Evolutionary conservation across 2,329 filamentous ascomycete genomes (phyloP), one percentile per base, ranked within the genome.

Genomic region (Whalleya microplaca): DNA sequence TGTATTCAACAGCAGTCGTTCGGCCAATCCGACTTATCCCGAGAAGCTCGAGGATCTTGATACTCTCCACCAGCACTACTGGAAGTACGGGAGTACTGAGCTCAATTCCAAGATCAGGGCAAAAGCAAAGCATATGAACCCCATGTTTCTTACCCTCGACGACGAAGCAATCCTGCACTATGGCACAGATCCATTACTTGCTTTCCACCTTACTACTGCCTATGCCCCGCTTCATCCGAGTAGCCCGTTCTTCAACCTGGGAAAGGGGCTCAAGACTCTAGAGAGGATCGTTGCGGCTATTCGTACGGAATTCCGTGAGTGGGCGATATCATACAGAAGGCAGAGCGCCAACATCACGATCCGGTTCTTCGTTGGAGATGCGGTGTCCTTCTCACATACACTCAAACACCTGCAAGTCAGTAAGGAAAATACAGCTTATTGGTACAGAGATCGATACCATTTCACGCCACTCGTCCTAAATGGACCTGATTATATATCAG

Each of bases 171-270:
- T 72, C 1, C 66, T 86, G 16, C 78, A 82, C 56, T 79, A 81
- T 63, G 75, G 72, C 5, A 76, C 75, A 2, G 73, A 86, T 55
- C 84, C 84, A 0, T 58, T 85, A 0, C 63, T 79, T 4, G 78
- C 83, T 0, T 88, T 82, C 55, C 84, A 87, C 66, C 73, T 86
- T 18, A 79, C 80, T 1, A 67, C 74, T 1, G 80, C 75, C 2
- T 76, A 74, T 55, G 71, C 72, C 2, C 64, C 73, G 0, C 69
- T 80, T 2, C 56, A 69, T 0, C 61, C 72, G 2, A 46, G 59
- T 0, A 8, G 12, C 8, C 40, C 16, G 6, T n/a, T 19, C n/a
- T 55, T 14, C n/a, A 49, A 2, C 6, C 21, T 21, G 42, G 46
- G 18, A 29, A 50, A 12, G 9, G 20, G 6, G 6, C 41, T 44